A percentile compares a stretch with the other conserved stretches of the same genome.
Evolutionary conservation across 2,329 filamentous ascomycete genomes (phyloP).

Genomic region (Diplodia mutila): DNA sequence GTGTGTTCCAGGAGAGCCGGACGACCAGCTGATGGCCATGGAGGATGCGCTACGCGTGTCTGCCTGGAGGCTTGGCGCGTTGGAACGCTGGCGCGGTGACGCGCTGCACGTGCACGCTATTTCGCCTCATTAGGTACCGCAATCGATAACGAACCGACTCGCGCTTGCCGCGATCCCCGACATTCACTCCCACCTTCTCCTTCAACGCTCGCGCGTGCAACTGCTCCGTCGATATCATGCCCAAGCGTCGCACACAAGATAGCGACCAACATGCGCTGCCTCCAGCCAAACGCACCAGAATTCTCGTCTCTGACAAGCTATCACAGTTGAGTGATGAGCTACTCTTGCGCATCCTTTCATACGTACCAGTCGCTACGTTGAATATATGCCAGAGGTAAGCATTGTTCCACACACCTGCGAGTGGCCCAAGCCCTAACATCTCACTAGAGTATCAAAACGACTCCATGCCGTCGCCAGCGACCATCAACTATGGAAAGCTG

Average conservation of each 20-base stretch:
- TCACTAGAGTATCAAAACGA: slow-evolving; percentile 69
- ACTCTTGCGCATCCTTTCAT: slow-evolving; percentile 79
- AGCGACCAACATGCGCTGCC: slow-evolving; percentile 35
- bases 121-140: background rate
- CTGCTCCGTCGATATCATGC: background rate
- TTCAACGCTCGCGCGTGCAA: background rate
- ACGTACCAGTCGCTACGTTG: slow-evolving; percentile 71
- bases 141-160: slow-evolving; percentile 16
- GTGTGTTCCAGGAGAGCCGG: background rate
- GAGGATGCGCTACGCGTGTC: slow-evolving; percentile 5
- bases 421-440: background rate
- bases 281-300: slow-evolving; percentile 51
- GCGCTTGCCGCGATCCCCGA: background rate
- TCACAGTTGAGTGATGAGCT: slow-evolving; percentile 84
- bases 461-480: slow-evolving; percentile 75
- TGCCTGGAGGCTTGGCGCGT: slow-evolving; percentile 9
- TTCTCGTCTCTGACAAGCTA: slow-evolving; percentile 61
- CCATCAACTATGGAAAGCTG: slow-evolving; percentile 85
- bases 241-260: slow-evolving; percentile 32
- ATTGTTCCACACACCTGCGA: background rate
- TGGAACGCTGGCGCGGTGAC: background rate
- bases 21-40: background rate
- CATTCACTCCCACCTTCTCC: background rate
- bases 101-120: slow-evolving; percentile 11
- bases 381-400: slow-evolving; percentile 64